Percentiles rank a stretch among this genome's conserved stretches.
Evolutionary conservation across 306 rosid genomes (phyloP).

Genomic region (Delonix regia): DNA sequence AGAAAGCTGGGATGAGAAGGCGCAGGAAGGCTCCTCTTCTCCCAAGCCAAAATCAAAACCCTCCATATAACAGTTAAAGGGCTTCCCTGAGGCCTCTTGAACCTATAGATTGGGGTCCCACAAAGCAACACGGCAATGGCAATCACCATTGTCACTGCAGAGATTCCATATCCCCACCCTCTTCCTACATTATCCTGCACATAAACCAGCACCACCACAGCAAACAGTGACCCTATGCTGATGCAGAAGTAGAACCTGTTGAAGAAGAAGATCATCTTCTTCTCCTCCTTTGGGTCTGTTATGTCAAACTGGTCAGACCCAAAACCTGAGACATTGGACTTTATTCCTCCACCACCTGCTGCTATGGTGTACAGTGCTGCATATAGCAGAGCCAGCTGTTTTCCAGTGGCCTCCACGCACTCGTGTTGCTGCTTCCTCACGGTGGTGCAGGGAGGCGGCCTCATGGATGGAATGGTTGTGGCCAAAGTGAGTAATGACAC

Average conservation of each 20-base stretch:
- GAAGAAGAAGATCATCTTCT: conserved; percentile 90
- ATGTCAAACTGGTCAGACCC: conserved; percentile 81
- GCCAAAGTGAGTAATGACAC: conserved; percentile 70
- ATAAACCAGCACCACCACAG: conserved; percentile 80
- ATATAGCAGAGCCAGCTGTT: conserved; percentile 64
- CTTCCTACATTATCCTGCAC: conserved; percentile 87
- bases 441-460: conserved; percentile 66
- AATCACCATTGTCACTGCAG: conserved; percentile 73
- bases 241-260: conserved; percentile 88
- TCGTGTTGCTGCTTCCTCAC: conserved; percentile 58
- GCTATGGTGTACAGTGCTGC: conserved; percentile 80
- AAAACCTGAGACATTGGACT: conserved; percentile 89
- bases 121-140: conserved; percentile 59
- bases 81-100: conserved; percentile 80
- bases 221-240: conserved; percentile 80
- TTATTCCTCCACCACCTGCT: conserved; percentile 87
- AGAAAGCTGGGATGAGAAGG: conserved; percentile 71
- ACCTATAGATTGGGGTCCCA: conserved; percentile 72
- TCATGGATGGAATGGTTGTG: conserved; percentile 71
- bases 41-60: conserved; percentile 87
- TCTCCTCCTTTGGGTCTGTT: conserved; percentile 76
- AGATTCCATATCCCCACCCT: conserved; percentile 88
- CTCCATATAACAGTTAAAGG: conserved; percentile 86
- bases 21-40: conserved; percentile 53
- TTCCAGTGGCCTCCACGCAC: conserved; percentile 65